These are phyloP conservation scores for Aspergillus alliaceus DNA, from an alignment of 2,329 filamentous ascomycete genomes.

Conservation along the genomic window DNA sequence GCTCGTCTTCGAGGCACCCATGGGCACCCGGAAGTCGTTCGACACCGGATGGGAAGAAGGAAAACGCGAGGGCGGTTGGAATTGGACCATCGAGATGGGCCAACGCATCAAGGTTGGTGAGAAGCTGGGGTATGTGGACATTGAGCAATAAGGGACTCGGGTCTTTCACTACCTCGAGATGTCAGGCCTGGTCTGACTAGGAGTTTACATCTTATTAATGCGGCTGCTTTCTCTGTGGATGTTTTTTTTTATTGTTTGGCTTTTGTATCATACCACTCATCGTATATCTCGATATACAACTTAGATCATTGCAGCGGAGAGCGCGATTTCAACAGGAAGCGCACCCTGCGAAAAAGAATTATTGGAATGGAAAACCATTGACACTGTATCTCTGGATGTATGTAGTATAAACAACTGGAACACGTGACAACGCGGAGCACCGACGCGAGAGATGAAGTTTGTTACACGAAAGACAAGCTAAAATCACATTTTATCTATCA, in stretches of 20 bases:
- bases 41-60: conserved; percentile 62
- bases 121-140: conserved; percentile 70
- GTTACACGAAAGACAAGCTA: background rate
- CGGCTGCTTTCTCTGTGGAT: background rate
- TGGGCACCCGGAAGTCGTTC: conserved; percentile 56
- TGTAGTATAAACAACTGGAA: background rate
- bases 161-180: background rate
- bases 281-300: background rate
- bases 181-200: background rate
- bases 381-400: too few species aligned
- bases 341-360: background rate
- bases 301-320: background rate
- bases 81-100: conserved; percentile 83
- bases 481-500: background rate
- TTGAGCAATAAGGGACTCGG: conserved; percentile 15
- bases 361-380: background rate
- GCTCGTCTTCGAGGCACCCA: conserved; percentile 91
- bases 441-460: background rate
- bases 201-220: background rate
- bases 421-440: background rate
- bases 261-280: conserved; percentile 13
- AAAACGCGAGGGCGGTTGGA: conserved; percentile 68
- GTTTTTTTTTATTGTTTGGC: background rate
- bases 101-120: conserved; percentile 88
- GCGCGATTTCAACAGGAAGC: background rate